phyloP scores from a whole-genome alignment of 1,284 basidiomycete species.

The Takashimella koratensis region DNA sequence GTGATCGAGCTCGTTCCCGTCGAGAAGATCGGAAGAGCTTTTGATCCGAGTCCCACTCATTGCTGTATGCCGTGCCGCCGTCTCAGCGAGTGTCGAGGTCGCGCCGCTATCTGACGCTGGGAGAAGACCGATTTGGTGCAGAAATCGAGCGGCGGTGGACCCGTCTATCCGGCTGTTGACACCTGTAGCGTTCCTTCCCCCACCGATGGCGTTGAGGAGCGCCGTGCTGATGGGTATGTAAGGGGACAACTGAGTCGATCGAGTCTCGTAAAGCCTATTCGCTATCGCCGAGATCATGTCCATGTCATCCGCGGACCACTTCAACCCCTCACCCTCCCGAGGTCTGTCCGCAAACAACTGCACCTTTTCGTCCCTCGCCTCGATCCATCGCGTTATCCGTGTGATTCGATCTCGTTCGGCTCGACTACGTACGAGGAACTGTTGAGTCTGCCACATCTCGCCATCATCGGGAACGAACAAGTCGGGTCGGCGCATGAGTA shows the following conservation, averaged over 20 bases:
- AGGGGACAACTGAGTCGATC: not conserved
- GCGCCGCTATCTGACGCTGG: slow-evolving; percentile 64
- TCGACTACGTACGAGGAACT: slow-evolving; percentile 67
- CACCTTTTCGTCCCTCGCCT: slow-evolving; percentile 51
- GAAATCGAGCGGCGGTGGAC: slow-evolving; percentile 51
- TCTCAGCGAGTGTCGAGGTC: slow-evolving; percentile 24
- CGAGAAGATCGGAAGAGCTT: slow-evolving; percentile 28
- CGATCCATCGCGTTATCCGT: slow-evolving; percentile 58
- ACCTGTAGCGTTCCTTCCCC: slow-evolving; percentile 60
- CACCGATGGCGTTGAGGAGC: not conserved
- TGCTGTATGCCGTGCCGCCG: slow-evolving; percentile 17
- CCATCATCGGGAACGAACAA: slow-evolving; percentile 63
- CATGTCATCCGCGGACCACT: slow-evolving; percentile 21
- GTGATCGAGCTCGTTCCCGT: slow-evolving; percentile 29
- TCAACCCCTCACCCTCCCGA: slow-evolving; percentile 41
- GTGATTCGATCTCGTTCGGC: slow-evolving; percentile 59
- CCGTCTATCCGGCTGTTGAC: slow-evolving; percentile 58
- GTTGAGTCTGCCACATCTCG: slow-evolving; percentile 58
- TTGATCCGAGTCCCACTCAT: slow-evolving; percentile 24
- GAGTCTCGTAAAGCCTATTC: slow-evolving; percentile 49
- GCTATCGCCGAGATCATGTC: slow-evolving; percentile 8
- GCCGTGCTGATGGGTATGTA: not conserved
- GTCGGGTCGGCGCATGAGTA: slow-evolving; percentile 63
- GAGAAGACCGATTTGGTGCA: slow-evolving; percentile 66
- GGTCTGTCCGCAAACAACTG: slow-evolving; percentile 49